A percentile compares a stretch with the other conserved stretches of the same genome.
Evolutionary conservation across 768 basidiomycete species (phyloP).

Genomic region (Zangia roseola): DNA sequence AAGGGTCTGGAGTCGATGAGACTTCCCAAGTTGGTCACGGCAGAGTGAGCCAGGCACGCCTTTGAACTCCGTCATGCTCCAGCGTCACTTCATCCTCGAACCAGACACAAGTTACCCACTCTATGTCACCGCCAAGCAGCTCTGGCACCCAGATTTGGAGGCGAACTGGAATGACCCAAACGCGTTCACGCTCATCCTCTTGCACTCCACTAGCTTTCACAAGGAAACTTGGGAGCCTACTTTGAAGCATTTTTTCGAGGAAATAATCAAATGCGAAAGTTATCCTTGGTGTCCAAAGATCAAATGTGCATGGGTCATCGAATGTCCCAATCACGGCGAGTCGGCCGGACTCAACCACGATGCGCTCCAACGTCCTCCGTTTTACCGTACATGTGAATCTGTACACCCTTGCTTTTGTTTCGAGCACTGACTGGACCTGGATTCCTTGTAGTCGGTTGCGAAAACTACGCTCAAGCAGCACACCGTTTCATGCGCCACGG

Average conservation of each 20-base stretch:
- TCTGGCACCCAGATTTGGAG: constrained; percentile 45
- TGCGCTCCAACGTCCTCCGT: constrained; percentile 43
- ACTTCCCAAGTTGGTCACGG: too few species aligned
- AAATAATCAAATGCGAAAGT: constrained; percentile 6
- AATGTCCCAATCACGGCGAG: constrained; percentile 73
- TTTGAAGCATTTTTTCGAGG: constrained; percentile 45
- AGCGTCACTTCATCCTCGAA: constrained; percentile 33
- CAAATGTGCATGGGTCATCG: constrained; percentile 58
- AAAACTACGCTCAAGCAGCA: constrained; percentile 58
- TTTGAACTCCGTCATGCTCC: constrained; percentile 15
- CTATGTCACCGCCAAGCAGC: constrained; percentile 55
- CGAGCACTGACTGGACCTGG: background rate
- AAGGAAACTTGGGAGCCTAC: constrained; percentile 74
- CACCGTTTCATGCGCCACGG: constrained; percentile 54
- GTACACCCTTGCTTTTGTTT: background rate
- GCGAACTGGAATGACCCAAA: constrained; percentile 36
- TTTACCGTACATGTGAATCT: constrained; percentile 45
- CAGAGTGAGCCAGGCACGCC: too few species aligned
- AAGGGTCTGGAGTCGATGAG: too few species aligned
- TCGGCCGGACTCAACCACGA: constrained; percentile 53
- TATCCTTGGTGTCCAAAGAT: constrained; percentile 9
- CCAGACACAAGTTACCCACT: constrained; percentile 47
- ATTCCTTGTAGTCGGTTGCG: constrained; percentile 52
- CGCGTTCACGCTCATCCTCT: constrained; percentile 55
- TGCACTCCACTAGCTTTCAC: constrained; percentile 73